Percentiles rank a stretch among this genome's conserved stretches.
Conservation (phyloP, 495 filamentous ascomycete species). For the Neurospora africana region DNA sequence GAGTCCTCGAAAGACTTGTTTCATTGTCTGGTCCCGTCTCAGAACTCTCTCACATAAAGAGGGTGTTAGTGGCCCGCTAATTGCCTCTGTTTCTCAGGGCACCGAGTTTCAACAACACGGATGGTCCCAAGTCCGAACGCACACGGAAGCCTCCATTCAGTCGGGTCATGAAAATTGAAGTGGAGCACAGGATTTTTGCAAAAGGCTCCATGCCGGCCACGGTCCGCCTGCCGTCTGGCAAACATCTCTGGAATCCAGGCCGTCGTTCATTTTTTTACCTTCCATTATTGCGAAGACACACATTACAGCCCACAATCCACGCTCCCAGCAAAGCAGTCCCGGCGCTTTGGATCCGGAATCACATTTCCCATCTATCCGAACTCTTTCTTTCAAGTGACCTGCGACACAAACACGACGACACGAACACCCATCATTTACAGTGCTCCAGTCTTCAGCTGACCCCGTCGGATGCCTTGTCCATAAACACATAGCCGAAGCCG, state of each 20-base stretch:
- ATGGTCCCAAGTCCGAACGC: not conserved
- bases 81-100: not conserved
- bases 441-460: not conserved
- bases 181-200: not conserved
- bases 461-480: not conserved
- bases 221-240: slow-evolving; percentile 1
- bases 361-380: not conserved
- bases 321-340: not conserved
- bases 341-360: not conserved
- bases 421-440: not conserved
- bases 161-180: not conserved
- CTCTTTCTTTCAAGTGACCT: not conserved
- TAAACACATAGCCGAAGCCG: not conserved
- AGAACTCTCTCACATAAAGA: not conserved
- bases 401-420: not conserved
- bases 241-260: not conserved
- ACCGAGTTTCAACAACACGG: not conserved
- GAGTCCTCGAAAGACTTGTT: not conserved
- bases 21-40: not conserved
- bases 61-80: not conserved
- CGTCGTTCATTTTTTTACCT: not conserved
- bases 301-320: not conserved
- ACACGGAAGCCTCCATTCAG: not conserved
- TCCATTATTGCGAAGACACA: not conserved
- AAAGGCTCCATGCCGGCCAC: not conserved